Evolutionary conservation across 2,329 filamentous ascomycete species (phyloP), one percentile per base, ranked within the genome.

Genomic region (Graphium sp.): DNA sequence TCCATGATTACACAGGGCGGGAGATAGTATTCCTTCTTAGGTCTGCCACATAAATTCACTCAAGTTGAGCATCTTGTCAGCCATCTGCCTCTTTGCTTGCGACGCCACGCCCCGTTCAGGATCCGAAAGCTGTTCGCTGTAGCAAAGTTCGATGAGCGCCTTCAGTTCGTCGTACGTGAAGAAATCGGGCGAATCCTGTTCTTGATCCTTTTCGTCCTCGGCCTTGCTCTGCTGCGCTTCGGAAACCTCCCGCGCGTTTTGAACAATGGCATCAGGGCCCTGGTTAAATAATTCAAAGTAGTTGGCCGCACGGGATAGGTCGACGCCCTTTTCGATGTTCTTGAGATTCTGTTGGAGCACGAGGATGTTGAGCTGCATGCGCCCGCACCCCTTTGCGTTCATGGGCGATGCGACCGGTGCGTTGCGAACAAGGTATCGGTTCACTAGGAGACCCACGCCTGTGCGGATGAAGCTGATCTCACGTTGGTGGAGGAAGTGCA

Each of bases 311-410:
- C 68, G 57, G 4, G 61, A 59, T 17, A 87, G 58, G 32, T 67
- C 62, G 4, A 80, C 74, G 7, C 66, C 66, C 2, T 68, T 61
- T 49, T 89, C 83, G 30, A 98, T 75, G 39, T 92, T 92, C 57
- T 93, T 93, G 31, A 98, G 69, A 43, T 93, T 94, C 48, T 98
- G 89, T 53, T 95, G 87, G 29, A 98, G 60, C 22, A 98, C 89
- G 15, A 94, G 65, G 27, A 94, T 83, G 48, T 98, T 93, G 43
- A 95, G 70, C 48, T 34, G 77, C 70, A 98, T 84, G 21, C 84
- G 70, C n/a, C 74, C 72, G 34, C 76, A 81, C 23, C 89, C 89
- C 41, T 78, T 70, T 21, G 55, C 58, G 48, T 98, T 94, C 74
- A 98, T 87, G 6, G 77, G 74, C 28, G 74, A 72, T 24, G 87